These are phyloP conservation scores for Friedmanniomyces simplex DNA, from an alignment of 495 filamentous ascomycete genomes.

Conservation along the genomic window DNA sequence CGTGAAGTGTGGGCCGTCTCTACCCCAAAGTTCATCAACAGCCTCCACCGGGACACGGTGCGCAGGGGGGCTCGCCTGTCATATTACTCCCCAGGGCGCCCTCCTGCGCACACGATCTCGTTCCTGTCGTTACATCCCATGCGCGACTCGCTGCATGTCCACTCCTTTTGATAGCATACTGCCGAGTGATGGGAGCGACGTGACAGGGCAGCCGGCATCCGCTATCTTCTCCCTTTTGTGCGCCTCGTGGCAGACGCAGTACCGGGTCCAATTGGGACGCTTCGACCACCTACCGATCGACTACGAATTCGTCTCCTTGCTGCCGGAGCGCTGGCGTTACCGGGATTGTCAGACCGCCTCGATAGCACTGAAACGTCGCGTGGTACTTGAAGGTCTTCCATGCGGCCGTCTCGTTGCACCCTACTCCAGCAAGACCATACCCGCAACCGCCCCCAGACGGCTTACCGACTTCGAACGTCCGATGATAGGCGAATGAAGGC, in stretches of 20 bases:
- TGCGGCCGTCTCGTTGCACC: neutral
- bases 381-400: neutral
- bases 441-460: neutral
- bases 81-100: neutral
- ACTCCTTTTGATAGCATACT: conserved; percentile 12
- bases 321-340: neutral
- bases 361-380: neutral
- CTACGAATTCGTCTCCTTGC: conserved; percentile 10
- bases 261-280: conserved; percentile 5
- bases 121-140: neutral
- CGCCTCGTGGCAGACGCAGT: neutral
- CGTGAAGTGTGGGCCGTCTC: conserved; percentile 6
- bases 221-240: conserved; percentile 5
- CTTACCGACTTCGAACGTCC: neutral
- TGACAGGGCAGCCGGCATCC: conserved; percentile 1
- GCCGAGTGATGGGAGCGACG: conserved; percentile 6
- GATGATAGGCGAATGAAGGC: neutral
- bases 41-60: neutral
- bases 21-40: conserved; percentile 6
- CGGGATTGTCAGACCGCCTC: conserved; percentile 18
- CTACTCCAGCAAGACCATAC: neutral
- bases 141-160: conserved; percentile 4
- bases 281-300: conserved; percentile 1
- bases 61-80: neutral
- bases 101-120: neutral